phyloP scores from a whole-genome alignment of 495 filamentous ascomycete genomes.

The Lasiosphaeriaceae sp. region DNA sequence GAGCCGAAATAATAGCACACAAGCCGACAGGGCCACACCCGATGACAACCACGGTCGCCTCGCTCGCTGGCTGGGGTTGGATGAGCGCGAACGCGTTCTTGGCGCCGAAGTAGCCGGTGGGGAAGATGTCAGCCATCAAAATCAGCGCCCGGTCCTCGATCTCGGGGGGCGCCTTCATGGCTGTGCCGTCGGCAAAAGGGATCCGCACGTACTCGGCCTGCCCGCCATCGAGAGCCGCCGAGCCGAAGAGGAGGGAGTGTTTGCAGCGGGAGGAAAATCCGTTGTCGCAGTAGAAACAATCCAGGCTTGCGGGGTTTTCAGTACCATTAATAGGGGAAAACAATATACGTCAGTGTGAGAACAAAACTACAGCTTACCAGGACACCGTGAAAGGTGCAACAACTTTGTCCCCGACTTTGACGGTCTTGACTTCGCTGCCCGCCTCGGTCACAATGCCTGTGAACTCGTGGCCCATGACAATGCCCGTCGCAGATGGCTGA shows the following conservation, averaged over 20 bases:
- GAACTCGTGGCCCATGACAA: constrained; percentile 74
- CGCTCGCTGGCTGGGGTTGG: constrained; percentile 53
- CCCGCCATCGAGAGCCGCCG: constrained; percentile 68
- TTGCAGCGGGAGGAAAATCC: constrained; percentile 80
- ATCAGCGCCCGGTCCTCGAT: constrained; percentile 76
- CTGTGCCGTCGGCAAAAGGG: constrained; percentile 79
- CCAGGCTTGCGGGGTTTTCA: constrained; percentile 60
- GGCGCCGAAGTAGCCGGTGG: constrained; percentile 90
- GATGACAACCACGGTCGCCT: constrained; percentile 75
- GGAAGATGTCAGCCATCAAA: constrained; percentile 86
- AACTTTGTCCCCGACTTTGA: constrained; percentile 73
- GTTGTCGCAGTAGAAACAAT: constrained; percentile 88
- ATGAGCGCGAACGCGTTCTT: constrained; percentile 71
- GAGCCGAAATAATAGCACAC: constrained; percentile 79
- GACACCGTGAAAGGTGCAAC: constrained; percentile 85
- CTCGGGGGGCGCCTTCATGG: constrained; percentile 68
- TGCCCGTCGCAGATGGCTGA: constrained; percentile 50
- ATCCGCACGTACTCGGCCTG: constrained; percentile 91
- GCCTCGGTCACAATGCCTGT: constrained; percentile 68
- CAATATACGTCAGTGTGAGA: background rate
- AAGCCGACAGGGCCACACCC: constrained; percentile 89
- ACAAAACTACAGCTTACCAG: constrained; percentile 53
- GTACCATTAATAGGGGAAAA: background rate
- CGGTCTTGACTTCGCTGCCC: constrained; percentile 62
- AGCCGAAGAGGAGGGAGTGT: constrained; percentile 73